A percentile compares a stretch with the other conserved stretches of the same genome.
Conservation (phyloP, 2,329 filamentous ascomycete genomes). For the Arthroderma sp. region DNA sequence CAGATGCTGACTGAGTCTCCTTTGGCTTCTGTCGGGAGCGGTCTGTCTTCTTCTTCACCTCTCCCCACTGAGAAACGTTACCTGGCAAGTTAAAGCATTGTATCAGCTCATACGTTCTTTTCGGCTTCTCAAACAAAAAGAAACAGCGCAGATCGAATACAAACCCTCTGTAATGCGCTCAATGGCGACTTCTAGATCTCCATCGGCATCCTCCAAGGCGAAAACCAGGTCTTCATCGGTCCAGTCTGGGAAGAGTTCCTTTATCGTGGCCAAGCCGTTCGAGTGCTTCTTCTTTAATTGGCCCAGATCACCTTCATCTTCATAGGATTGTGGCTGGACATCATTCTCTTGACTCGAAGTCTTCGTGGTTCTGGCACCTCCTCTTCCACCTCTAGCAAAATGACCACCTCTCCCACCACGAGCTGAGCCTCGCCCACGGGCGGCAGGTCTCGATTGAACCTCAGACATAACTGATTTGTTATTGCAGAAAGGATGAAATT, state of each 20-base stretch:
- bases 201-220: constrained; percentile 63
- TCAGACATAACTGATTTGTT: constrained; percentile 64
- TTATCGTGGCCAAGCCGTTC: constrained; percentile 63
- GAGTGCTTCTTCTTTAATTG: constrained; percentile 85
- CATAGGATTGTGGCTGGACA: constrained; percentile 41
- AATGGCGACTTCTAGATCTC: constrained; percentile 36
- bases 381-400: constrained; percentile 56
- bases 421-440: constrained; percentile 81
- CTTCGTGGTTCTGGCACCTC: constrained; percentile 56
- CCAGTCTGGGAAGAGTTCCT: constrained; percentile 92
- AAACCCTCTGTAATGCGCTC: constrained; percentile 39
- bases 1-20: constrained; percentile 24
- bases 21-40: constrained; percentile 34
- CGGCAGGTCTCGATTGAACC: constrained; percentile 69
- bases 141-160: constrained; percentile 7
- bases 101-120: too few species aligned
- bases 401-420: constrained; percentile 73
- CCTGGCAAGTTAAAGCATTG: constrained; percentile 18
- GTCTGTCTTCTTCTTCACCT: constrained; percentile 40
- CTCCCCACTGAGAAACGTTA: constrained; percentile 40
- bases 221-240: constrained; percentile 89
- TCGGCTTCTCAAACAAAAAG: not conserved
- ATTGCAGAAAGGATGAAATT: constrained; percentile 20
- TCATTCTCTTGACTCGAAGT: constrained; percentile 56
- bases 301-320: constrained; percentile 80